These are phyloP conservation scores for Pseudopithomyces maydicus DNA, from an alignment of 2,329 filamentous ascomycete species.

Conservation along the genomic window DNA sequence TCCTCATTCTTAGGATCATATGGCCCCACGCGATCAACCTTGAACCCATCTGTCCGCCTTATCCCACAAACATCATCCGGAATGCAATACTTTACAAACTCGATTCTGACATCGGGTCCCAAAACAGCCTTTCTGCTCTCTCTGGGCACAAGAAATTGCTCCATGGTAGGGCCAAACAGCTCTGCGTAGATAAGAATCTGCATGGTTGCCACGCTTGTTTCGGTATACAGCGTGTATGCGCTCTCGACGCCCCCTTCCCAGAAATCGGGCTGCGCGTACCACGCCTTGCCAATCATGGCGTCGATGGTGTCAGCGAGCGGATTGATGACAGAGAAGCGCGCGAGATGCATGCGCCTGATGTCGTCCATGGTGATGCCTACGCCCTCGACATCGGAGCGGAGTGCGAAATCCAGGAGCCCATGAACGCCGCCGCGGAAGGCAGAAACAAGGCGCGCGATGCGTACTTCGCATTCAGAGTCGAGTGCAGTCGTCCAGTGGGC, in stretches of 20 bases:
- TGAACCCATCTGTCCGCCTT: neutral
- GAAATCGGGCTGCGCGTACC: neutral
- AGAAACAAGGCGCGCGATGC: neutral
- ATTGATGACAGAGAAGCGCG: neutral
- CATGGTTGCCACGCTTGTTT: neutral
- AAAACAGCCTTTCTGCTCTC: neutral
- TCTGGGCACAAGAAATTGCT: neutral
- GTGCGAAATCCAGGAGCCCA: neutral
- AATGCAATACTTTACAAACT: slow-evolving; percentile 5
- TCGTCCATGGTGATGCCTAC: neutral
- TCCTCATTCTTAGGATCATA: neutral
- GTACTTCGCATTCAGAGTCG: neutral
- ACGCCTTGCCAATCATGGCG: slow-evolving; percentile 1
- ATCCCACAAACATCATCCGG: neutral
- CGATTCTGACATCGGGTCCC: neutral
- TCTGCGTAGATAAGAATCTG: neutral
- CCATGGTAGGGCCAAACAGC: neutral
- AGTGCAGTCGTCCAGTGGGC: neutral
- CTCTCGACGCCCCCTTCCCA: neutral
- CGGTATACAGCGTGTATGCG: slow-evolving; percentile 1
- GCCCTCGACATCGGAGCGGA: neutral
- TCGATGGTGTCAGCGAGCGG: neutral
- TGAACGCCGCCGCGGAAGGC: neutral
- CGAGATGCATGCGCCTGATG: neutral
- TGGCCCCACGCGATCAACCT: neutral